Evolutionary conservation across 139 green algal species (phyloP).

Genomic region (Chlamydomonas schloesseri): DNA sequence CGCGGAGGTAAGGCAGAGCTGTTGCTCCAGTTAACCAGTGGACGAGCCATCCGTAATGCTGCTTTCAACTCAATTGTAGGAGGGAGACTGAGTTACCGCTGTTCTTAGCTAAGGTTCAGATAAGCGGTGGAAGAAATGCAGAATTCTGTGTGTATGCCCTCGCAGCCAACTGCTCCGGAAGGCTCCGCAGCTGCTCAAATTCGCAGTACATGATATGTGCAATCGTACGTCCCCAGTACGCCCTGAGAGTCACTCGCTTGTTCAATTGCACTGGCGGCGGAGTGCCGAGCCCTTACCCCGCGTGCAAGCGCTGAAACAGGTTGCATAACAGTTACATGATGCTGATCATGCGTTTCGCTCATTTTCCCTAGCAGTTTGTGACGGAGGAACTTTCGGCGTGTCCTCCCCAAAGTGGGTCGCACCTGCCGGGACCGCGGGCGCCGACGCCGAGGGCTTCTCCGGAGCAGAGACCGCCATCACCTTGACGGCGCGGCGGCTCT

Average conservation of each 20-base stretch:
- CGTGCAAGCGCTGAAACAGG: background rate
- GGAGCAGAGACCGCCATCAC: slow-evolving; percentile 10
- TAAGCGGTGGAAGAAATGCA: too few relatives aligned
- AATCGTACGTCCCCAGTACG: too few relatives aligned
- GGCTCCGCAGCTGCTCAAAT: too few relatives aligned
- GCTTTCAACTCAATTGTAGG: background rate
- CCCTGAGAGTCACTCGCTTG: background rate
- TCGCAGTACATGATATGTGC: too few relatives aligned
- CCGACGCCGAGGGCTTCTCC: slow-evolving; percentile 1
- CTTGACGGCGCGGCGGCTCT: background rate
- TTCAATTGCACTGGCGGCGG: background rate
- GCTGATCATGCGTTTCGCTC: background rate
- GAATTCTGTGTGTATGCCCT: too few relatives aligned
- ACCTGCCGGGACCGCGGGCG: slow-evolving; percentile 32
- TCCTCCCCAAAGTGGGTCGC: background rate
- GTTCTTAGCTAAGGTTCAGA: too few relatives aligned
- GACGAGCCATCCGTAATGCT: background rate
- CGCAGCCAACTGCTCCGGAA: too few relatives aligned
- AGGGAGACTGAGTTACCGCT: too few relatives aligned
- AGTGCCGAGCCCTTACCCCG: background rate
- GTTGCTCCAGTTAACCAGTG: too few relatives aligned
- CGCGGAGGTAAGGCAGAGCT: background rate
- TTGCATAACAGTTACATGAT: background rate
- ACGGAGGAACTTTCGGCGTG: background rate
- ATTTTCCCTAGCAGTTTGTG: background rate